These are phyloP conservation scores for Tripterygium wilfordii DNA, from an alignment of 177 flowering plant species.

Conservation along the genomic window DNA sequence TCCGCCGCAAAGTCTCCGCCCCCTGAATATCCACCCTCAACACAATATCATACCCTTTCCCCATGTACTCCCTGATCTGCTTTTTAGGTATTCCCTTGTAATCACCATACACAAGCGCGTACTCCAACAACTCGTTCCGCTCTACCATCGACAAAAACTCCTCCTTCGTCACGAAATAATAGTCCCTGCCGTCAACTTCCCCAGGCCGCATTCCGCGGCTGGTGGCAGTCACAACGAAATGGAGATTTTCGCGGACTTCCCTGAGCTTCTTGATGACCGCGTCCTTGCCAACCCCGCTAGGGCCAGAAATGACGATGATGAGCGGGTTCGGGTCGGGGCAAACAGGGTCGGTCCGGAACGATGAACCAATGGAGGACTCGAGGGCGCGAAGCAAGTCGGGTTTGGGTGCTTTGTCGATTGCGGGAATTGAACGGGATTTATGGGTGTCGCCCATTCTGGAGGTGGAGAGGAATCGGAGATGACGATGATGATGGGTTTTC, in stretches of 20 bases:
- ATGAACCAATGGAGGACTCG: conserved; percentile 57
- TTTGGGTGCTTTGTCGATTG: conserved; percentile 28
- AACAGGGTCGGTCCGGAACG: conserved; percentile 53
- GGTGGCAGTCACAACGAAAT: conserved; percentile 90
- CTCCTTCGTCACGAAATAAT: conserved; percentile 72
- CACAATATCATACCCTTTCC: conserved; percentile 71
- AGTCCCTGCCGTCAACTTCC: conserved; percentile 83
- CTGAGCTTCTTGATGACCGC: conserved; percentile 67
- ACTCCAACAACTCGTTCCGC: conserved; percentile 74
- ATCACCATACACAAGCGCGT: conserved; percentile 93
- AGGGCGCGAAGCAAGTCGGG: conserved; percentile 59
- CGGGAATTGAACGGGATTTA: conserved; percentile 30
- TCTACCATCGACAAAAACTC: conserved; percentile 71
- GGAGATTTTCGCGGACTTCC: conserved; percentile 55
- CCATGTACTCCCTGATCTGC: conserved; percentile 77
- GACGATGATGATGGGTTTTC: conserved; percentile 6
- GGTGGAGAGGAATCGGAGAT: conserved; percentile 15
- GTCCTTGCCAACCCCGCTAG: conserved; percentile 93
- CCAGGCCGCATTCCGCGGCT: conserved; percentile 61
- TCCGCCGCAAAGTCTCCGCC: conserved; percentile 61
- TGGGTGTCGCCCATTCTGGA: conserved; percentile 31
- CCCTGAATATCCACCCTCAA: conserved; percentile 94
- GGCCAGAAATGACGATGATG: conserved; percentile 79
- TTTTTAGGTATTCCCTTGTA: conserved; percentile 91
- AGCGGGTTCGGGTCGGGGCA: conserved; percentile 49